These are phyloP conservation scores for Hamamelis virginiana DNA, from an alignment of 164 flowering plant species.

Conservation along the genomic window DNA sequence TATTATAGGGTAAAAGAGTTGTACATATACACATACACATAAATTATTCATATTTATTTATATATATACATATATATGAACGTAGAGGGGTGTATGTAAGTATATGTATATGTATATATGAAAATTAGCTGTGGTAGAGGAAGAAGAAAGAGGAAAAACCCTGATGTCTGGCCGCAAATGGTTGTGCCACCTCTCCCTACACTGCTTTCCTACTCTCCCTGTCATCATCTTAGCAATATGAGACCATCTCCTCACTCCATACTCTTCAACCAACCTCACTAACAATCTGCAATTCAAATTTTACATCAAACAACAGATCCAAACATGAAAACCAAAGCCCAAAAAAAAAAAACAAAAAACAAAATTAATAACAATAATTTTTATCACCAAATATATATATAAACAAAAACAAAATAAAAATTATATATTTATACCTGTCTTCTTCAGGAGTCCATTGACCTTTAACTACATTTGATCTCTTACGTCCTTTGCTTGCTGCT, in stretches of 20 bases:
- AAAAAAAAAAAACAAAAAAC: conserved; percentile 2
- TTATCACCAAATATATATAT: too few species aligned
- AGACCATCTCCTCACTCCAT: conserved; percentile 50
- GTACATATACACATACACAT: not conserved
- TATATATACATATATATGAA: not conserved
- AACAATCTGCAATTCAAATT: conserved; percentile 26
- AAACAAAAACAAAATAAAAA: not conserved
- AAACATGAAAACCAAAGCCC: not conserved
- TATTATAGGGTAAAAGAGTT: not conserved
- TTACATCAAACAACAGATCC: not conserved
- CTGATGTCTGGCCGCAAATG: conserved; percentile 51
- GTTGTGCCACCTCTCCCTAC: conserved; percentile 64
- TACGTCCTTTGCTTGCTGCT: not conserved
- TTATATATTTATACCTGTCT: conserved; percentile 25
- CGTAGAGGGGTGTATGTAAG: not conserved
- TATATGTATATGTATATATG: not conserved
- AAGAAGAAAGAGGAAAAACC: conserved; percentile 19
- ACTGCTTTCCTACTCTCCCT: conserved; percentile 54
- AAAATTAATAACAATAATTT: too few species aligned
- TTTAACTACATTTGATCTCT: conserved; percentile 21
- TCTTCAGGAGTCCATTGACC: conserved; percentile 44
- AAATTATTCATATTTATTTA: not conserved
- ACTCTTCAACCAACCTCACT: conserved; percentile 25
- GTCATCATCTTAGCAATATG: conserved; percentile 32
- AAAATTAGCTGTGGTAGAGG: not conserved